Evolutionary conservation across 106 monocot genomes (phyloP).

Genomic region (Dendrobium nobile): DNA sequence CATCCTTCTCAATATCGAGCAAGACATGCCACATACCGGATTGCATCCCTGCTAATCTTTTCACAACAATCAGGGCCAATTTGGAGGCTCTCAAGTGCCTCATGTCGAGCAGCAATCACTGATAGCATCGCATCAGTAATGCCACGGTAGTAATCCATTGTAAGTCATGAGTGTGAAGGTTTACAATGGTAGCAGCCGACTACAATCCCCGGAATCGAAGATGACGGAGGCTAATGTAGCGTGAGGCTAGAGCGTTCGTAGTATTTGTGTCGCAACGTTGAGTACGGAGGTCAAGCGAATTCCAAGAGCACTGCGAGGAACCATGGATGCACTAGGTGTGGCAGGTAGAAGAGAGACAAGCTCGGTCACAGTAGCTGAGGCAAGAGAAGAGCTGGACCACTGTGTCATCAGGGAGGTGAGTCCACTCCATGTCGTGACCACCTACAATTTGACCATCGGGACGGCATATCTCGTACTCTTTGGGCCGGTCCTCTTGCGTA

Average conservation of each 20-base stretch:
- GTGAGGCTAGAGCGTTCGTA: conserved; percentile 35
- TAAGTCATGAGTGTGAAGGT: conserved; percentile 8
- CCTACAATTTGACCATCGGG: not conserved
- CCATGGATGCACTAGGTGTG: conserved; percentile 61
- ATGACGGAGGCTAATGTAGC: conserved; percentile 37
- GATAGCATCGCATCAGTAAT: conserved; percentile 19
- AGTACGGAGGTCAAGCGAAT: conserved; percentile 69
- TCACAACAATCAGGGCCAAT: conserved; percentile 14
- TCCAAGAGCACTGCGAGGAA: conserved; percentile 73
- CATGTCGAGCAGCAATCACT: conserved; percentile 18
- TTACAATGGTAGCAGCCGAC: conserved; percentile 12
- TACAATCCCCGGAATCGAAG: conserved; percentile 39
- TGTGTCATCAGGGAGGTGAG: conserved; percentile 66
- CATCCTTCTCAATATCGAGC: conserved; percentile 9
- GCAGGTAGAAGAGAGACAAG: conserved; percentile 73
- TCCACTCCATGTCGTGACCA: conserved; percentile 53
- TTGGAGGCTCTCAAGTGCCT: conserved; percentile 16
- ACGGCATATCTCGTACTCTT: conserved; percentile 8
- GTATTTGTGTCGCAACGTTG: conserved; percentile 32
- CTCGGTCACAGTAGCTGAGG: conserved; percentile 87
- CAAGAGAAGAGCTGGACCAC: conserved; percentile 70
- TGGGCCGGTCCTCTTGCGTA: not conserved
- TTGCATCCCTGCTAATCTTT: conserved; percentile 18
- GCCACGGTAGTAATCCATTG: conserved; percentile 13
- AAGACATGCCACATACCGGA: conserved; percentile 15